Percentiles rank a stretch among this genome's conserved stretches.
phyloP scores from a whole-genome alignment of 2,329 filamentous ascomycete genomes.

The Monascus ruber region DNA sequence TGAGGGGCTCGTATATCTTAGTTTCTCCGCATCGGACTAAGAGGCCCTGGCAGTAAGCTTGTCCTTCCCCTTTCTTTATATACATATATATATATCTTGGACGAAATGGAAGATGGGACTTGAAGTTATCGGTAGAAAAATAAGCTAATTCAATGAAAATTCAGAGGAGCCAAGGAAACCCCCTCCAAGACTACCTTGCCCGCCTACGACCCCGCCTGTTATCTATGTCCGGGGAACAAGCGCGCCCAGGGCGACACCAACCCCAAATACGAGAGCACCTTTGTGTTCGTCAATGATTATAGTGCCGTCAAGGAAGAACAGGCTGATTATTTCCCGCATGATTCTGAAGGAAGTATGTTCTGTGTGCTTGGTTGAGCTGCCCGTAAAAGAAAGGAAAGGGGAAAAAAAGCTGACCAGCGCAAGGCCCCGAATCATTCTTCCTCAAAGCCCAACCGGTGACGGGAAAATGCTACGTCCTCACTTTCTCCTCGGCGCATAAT shows the following conservation, averaged over 20 bases:
- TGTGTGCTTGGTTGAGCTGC: not conserved
- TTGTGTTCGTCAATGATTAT: slow-evolving; percentile 95
- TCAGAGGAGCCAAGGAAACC: slow-evolving; percentile 65
- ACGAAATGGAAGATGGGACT: not conserved
- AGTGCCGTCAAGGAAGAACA: slow-evolving; percentile 93
- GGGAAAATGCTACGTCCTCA: slow-evolving; percentile 93
- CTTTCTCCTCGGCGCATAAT: slow-evolving; percentile 84
- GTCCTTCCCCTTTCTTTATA: not conserved
- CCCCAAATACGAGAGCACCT: slow-evolving; percentile 74
- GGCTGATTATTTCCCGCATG: slow-evolving; percentile 55
- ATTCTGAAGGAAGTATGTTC: slow-evolving; percentile 38
- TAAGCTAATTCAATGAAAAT: not conserved
- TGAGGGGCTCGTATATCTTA: slow-evolving; percentile 81
- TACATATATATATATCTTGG: not conserved
- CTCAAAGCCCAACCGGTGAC: slow-evolving; percentile 77
- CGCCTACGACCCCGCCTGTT: slow-evolving; percentile 81
- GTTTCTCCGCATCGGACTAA: slow-evolving; percentile 95
- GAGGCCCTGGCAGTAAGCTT: slow-evolving; percentile 85
- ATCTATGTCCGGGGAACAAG: slow-evolving; percentile 84
- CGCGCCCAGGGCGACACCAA: slow-evolving; percentile 80
- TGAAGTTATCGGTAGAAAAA: not conserved
- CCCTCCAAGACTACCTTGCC: slow-evolving; percentile 60
- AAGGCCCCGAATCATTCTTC: slow-evolving; percentile 62
- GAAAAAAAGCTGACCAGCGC: not conserved
- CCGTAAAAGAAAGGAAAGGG: not conserved